phyloP scores from a whole-genome alignment of 345 rosid genomes.

The Ceriops zippeliana region DNA sequence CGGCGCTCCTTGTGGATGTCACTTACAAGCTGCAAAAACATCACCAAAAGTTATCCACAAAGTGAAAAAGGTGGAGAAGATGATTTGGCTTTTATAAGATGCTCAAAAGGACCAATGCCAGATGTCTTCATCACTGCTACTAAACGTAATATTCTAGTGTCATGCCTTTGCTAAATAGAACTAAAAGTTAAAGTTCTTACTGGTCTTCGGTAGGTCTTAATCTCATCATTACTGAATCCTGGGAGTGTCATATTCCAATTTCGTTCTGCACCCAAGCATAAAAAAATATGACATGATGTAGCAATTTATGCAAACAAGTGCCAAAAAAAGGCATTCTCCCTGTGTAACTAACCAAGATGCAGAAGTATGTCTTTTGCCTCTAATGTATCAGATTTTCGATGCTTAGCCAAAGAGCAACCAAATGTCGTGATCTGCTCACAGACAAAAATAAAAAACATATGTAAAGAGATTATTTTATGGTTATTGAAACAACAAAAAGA shows the following conservation, averaged over 20 bases:
- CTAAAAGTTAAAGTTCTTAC: constrained; percentile 37
- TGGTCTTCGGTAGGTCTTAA: constrained; percentile 76
- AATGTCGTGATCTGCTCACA: constrained; percentile 73
- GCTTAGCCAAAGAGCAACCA: constrained; percentile 96
- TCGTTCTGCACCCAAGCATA: constrained; percentile 55
- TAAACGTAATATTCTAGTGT: neutral
- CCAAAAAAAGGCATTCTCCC: constrained; percentile 6
- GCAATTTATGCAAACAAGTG: constrained; percentile 8
- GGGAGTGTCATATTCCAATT: constrained; percentile 92
- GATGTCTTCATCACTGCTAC: neutral
- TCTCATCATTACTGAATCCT: constrained; percentile 84
- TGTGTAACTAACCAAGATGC: constrained; percentile 75
- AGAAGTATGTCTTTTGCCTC: constrained; percentile 96
- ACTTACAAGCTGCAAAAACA: constrained; percentile 52
- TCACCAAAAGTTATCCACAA: neutral
- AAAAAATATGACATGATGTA: constrained; percentile 7
- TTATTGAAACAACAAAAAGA: neutral
- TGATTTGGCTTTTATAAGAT: neutral
- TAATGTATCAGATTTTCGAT: constrained; percentile 81
- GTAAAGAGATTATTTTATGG: neutral
- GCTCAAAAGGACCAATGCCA: too few relatives aligned
- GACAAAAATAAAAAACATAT: neutral
- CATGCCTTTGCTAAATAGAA: neutral
- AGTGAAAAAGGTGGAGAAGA: neutral
- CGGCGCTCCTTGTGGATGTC: constrained; percentile 91